phyloP scores from a whole-genome alignment of 257 asterid genomes.

The Schizonepeta tenuifolia region DNA sequence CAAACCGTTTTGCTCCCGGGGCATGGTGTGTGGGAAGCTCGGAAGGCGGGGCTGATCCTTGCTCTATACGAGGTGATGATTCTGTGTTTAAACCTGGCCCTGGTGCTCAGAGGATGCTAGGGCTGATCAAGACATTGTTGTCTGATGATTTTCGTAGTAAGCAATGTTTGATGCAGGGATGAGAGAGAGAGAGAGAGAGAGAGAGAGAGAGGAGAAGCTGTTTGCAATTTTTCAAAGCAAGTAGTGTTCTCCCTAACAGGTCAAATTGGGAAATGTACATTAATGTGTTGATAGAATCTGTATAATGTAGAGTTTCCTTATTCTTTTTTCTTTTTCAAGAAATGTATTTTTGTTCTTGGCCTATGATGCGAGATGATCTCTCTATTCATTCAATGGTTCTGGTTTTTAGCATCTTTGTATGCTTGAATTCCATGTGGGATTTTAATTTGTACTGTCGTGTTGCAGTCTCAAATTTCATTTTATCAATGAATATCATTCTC shows the following conservation, averaged over 20 bases:
- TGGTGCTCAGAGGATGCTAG: slow-evolving; percentile 72
- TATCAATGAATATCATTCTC: background rate
- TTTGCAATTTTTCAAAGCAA: slow-evolving; percentile 45
- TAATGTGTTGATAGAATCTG: slow-evolving; percentile 38
- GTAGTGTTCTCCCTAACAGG: slow-evolving; percentile 42
- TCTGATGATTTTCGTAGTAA: slow-evolving; percentile 64
- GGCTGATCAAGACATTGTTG: slow-evolving; percentile 51
- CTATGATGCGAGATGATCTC: background rate
- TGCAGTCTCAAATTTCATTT: background rate
- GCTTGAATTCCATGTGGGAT: background rate
- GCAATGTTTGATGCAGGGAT: slow-evolving; percentile 55
- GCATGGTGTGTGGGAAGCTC: slow-evolving; percentile 89
- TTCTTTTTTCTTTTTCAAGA: background rate
- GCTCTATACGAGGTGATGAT: slow-evolving; percentile 67
- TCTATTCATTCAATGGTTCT: background rate
- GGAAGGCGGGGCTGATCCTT: slow-evolving; percentile 73
- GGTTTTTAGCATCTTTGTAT: background rate
- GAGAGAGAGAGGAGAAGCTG: slow-evolving; percentile 36
- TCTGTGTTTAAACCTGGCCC: slow-evolving; percentile 77
- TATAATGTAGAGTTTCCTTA: slow-evolving; percentile 38
- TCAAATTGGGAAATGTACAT: slow-evolving; percentile 51
- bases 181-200: slow-evolving; percentile 4
- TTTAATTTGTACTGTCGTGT: background rate
- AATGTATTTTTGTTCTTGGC: slow-evolving; percentile 26
- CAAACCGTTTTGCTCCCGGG: slow-evolving; percentile 71